Conservation (phyloP, 441 rosid species). For the Euphorbia celastroides region DNA sequence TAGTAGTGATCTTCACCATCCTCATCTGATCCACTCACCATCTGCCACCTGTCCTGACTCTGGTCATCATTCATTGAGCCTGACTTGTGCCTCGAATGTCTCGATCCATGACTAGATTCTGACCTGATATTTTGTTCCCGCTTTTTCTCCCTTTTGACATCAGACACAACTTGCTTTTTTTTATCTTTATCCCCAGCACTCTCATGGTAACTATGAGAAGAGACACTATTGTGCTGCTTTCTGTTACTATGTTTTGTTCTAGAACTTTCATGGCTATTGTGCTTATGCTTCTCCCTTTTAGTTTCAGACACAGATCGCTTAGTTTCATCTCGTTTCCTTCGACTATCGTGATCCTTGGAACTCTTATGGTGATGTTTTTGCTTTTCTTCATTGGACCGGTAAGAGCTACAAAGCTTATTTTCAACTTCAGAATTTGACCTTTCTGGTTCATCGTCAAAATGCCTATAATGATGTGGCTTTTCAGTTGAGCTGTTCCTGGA, state of each 20-base stretch:
- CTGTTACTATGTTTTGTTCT: slow-evolving; percentile 25
- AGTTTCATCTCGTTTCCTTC: slow-evolving; percentile 23
- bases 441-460: slow-evolving; percentile 20
- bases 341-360: slow-evolving; percentile 22
- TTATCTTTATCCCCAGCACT: slow-evolving; percentile 22
- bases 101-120: slow-evolving; percentile 22
- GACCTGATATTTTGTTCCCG: slow-evolving; percentile 16
- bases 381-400: slow-evolving; percentile 23
- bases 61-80: slow-evolving; percentile 18
- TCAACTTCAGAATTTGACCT: slow-evolving; percentile 37
- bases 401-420: slow-evolving; percentile 31
- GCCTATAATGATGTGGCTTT: slow-evolving; percentile 13
- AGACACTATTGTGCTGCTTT: slow-evolving; percentile 27
- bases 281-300: slow-evolving; percentile 22
- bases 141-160: slow-evolving; percentile 15
- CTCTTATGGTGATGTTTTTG: slow-evolving; percentile 19
- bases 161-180: slow-evolving; percentile 24
- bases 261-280: slow-evolving; percentile 20
- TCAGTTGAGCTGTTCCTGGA: slow-evolving; percentile 27
- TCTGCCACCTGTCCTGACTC: slow-evolving; percentile 40
- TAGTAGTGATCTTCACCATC: slow-evolving; percentile 21
- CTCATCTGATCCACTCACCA: slow-evolving; percentile 27
- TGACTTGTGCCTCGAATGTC: slow-evolving; percentile 24
- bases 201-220: slow-evolving; percentile 24
- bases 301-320: slow-evolving; percentile 21